phyloP scores from a whole-genome alignment of 2,329 filamentous ascomycete species.

The Botryosphaeria dothidea region DNA sequence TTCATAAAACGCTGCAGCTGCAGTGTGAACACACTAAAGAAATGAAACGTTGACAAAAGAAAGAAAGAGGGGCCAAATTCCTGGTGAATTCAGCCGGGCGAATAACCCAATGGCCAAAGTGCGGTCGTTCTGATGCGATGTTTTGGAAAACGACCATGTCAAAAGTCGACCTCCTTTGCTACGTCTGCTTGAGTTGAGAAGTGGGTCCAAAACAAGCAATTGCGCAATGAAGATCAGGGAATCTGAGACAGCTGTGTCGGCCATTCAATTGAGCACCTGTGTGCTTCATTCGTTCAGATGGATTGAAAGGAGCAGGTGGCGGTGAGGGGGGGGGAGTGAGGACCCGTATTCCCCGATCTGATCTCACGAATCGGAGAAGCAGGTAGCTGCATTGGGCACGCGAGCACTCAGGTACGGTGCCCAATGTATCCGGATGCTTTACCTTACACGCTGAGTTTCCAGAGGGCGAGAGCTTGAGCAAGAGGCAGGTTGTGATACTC shows the following conservation, averaged over 20 bases:
- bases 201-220: background rate
- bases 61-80: too few relatives aligned
- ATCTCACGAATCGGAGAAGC: background rate
- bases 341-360: background rate
- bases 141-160: background rate
- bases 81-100: background rate
- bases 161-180: background rate
- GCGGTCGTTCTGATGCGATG: background rate
- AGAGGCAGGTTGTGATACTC: background rate
- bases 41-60: too few relatives aligned
- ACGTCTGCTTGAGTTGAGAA: background rate
- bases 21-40: too few relatives aligned
- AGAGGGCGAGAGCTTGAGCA: background rate
- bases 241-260: background rate
- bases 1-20: too few relatives aligned
- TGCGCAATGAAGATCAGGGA: background rate
- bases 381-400: background rate
- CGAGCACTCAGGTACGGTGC: background rate
- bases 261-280: constrained; percentile 3
- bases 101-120: background rate
- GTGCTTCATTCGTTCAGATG: background rate
- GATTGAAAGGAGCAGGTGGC: background rate
- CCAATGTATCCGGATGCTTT: background rate
- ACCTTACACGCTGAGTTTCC: background rate
- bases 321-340: background rate